phyloP scores from a whole-genome alignment of 2,329 filamentous ascomycete genomes.

The Exophiala oligosperma region DNA sequence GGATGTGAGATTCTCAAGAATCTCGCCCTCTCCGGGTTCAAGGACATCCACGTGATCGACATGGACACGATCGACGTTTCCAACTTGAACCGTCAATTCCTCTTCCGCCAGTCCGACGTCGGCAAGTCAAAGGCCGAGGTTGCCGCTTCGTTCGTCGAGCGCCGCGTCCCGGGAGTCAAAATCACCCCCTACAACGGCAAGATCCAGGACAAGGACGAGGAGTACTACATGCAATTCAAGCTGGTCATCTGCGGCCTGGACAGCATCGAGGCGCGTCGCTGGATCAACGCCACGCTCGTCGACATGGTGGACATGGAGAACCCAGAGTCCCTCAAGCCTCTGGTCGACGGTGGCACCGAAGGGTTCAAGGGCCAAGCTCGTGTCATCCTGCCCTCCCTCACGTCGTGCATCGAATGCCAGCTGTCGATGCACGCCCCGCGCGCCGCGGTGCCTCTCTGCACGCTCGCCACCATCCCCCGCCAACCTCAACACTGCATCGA shows the following conservation, averaged over 20 bases:
- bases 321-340: constrained; percentile 82
- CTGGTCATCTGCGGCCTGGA: constrained; percentile 92
- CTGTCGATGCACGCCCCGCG: constrained; percentile 98
- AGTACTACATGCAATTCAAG: constrained; percentile 96
- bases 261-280: constrained; percentile 94
- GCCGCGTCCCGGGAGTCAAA: constrained; percentile 81
- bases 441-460: constrained; percentile 94
- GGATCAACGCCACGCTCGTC: constrained; percentile 95
- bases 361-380: constrained; percentile 97
- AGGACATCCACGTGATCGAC: constrained; percentile 96
- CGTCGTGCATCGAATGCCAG: constrained; percentile 96
- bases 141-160: constrained; percentile 87
- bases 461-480: constrained; percentile 90
- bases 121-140: constrained; percentile 93
- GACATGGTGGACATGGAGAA: constrained; percentile 84
- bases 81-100: constrained; percentile 95
- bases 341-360: constrained; percentile 96
- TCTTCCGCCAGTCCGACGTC: constrained; percentile 89
- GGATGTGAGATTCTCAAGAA: constrained; percentile 98
- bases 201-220: constrained; percentile 95
- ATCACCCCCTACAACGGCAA: constrained; percentile 93
- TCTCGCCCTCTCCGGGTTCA: constrained; percentile 91
- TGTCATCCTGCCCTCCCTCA: constrained; percentile 87
- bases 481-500: constrained; percentile 98
- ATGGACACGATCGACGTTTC: constrained; percentile 99